phyloP scores from a whole-genome alignment of 768 basidiomycete genomes.

The Pleurotus djamor region DNA sequence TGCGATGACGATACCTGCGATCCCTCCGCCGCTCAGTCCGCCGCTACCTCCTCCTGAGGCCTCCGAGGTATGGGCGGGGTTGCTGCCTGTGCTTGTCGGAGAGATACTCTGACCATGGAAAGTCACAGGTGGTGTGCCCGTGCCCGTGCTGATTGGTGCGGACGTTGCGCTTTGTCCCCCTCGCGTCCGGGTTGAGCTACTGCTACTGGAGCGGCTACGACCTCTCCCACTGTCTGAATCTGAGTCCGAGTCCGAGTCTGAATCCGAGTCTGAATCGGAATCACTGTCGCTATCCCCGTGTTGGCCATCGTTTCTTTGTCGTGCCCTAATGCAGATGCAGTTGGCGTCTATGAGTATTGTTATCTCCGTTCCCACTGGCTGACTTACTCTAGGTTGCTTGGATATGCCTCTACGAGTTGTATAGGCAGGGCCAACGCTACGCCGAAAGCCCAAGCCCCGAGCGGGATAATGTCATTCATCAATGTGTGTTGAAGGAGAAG shows the following conservation, averaged over 20 bases:
- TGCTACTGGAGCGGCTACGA: conserved; percentile 10
- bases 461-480: not conserved
- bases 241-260: conserved; percentile 14
- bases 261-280: conserved; percentile 11
- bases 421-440: not conserved
- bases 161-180: conserved; percentile 1
- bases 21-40: conserved; percentile 15
- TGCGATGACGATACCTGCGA: conserved; percentile 16
- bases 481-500: not conserved
- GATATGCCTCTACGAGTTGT: not conserved
- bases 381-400: not conserved
- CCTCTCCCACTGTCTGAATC: conserved; percentile 15
- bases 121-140: not conserved
- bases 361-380: not conserved
- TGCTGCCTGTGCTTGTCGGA: not conserved
- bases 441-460: not conserved
- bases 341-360: not conserved
- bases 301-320: conserved; percentile 1
- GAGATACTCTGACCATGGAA: not conserved
- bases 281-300: conserved; percentile 12
- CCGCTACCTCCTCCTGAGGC: not conserved
- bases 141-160: conserved; percentile 7
- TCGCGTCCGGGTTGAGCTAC: not conserved
- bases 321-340: not conserved
- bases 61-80: not conserved